These are phyloP conservation scores for Lactarius evosmus DNA, from an alignment of 768 basidiomycete genomes.

Conservation along the genomic window DNA sequence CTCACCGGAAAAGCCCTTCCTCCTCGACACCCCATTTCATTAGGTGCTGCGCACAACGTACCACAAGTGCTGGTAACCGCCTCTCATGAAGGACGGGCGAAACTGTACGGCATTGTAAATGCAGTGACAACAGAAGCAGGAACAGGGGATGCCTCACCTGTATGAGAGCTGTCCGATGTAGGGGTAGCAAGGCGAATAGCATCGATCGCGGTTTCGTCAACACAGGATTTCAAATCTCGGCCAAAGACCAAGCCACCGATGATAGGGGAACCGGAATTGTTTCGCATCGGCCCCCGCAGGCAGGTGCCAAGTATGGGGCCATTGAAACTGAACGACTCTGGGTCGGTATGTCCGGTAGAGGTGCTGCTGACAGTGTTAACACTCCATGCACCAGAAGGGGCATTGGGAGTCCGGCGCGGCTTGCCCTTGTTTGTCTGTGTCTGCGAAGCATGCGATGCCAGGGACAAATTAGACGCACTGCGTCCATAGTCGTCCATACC, in stretches of 20 bases:
- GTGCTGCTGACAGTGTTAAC: conserved; percentile 37
- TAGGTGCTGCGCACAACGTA: conserved; percentile 80
- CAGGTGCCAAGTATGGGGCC: conserved; percentile 54
- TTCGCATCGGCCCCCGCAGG: conserved; percentile 52
- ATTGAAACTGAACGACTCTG: conserved; percentile 42
- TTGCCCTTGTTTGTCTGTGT: conserved; percentile 34
- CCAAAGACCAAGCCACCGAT: conserved; percentile 64
- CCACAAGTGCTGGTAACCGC: conserved; percentile 68
- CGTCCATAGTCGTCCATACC: conserved; percentile 19
- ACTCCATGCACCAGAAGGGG: conserved; percentile 53
- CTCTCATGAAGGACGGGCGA: conserved; percentile 28
- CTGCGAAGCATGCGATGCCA: conserved; percentile 24
- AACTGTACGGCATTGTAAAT: conserved; percentile 14
- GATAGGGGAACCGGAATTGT: conserved; percentile 34
- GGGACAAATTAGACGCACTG: conserved; percentile 26
- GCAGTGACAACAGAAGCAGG: conserved; percentile 16
- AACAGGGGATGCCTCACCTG: background rate
- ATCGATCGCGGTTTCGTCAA: conserved; percentile 53
- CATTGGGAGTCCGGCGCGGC: conserved; percentile 53
- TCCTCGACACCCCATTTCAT: conserved; percentile 81
- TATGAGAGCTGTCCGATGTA: conserved; percentile 12
- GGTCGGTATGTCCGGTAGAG: conserved; percentile 44
- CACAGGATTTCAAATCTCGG: conserved; percentile 51
- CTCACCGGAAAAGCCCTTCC: conserved; percentile 82
- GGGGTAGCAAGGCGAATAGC: conserved; percentile 24